phyloP scores from a whole-genome alignment of 2,329 filamentous ascomycete species.

The Epichloe baconii region DNA sequence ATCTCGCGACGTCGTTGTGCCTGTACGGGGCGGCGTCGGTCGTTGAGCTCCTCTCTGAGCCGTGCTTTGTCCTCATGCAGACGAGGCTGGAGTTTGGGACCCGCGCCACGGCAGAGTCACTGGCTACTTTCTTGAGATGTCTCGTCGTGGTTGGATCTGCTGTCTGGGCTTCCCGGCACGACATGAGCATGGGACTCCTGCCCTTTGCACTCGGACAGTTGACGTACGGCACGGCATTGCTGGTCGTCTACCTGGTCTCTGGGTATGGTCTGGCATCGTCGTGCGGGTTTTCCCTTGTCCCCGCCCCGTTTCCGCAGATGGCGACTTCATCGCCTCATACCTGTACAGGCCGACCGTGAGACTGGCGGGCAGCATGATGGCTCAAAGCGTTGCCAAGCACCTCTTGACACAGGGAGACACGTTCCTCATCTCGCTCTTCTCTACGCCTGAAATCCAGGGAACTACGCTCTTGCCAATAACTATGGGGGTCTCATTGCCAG shows the following conservation, averaged over 20 bases:
- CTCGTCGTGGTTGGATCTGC: conserved; percentile 59
- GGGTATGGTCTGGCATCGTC: conserved; percentile 41
- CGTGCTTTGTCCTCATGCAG: conserved; percentile 79
- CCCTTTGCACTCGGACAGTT: conserved; percentile 85
- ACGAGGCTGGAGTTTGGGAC: conserved; percentile 67
- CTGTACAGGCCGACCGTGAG: conserved; percentile 60
- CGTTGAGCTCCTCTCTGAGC: conserved; percentile 74
- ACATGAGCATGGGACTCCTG: conserved; percentile 55
- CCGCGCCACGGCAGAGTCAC: conserved; percentile 71
- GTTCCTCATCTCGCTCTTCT: conserved; percentile 67
- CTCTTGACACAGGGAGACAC: conserved; percentile 90
- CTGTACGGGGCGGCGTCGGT: conserved; percentile 45
- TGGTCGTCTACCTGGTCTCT: conserved; percentile 55
- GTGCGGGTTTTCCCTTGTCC: conserved; percentile 57
- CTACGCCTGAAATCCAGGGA: conserved; percentile 73
- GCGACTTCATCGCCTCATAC: conserved; percentile 38
- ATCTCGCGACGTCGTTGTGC: conserved; percentile 40
- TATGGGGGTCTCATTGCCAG: conserved; percentile 83
- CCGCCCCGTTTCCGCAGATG: conserved; percentile 18
- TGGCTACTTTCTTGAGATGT: conserved; percentile 68
- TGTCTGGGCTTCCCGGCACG: conserved; percentile 40
- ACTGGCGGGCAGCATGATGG: conserved; percentile 68
- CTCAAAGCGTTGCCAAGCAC: conserved; percentile 85
- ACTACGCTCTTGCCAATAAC: conserved; percentile 87
- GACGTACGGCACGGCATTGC: conserved; percentile 55